Evolutionary conservation across 495 filamentous ascomycete species (phyloP).

Genomic region (Penicillium goetzii): DNA sequence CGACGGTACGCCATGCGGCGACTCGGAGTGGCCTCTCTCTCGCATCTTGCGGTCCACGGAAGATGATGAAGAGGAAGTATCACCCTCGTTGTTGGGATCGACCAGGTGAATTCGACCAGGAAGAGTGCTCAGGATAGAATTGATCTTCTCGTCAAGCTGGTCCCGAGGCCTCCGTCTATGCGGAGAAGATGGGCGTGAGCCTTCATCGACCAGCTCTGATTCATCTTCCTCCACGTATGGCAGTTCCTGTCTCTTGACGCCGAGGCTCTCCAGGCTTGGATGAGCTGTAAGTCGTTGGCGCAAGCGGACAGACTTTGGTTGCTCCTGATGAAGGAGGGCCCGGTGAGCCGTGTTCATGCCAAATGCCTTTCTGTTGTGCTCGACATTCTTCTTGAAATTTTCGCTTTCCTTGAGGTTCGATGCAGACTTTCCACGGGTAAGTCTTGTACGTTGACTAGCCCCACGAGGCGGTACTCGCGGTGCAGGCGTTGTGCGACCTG

Average conservation of each 20-base stretch:
- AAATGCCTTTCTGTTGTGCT: slow-evolving; percentile 23
- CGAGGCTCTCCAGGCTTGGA: slow-evolving; percentile 46
- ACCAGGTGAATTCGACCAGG: slow-evolving; percentile 76
- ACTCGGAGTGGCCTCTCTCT: slow-evolving; percentile 40
- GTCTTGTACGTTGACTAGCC: slow-evolving; percentile 23
- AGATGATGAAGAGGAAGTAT: slow-evolving; percentile 40
- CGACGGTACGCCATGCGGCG: slow-evolving; percentile 39
- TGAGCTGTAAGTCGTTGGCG: slow-evolving; percentile 42
- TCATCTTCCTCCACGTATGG: slow-evolving; percentile 35
- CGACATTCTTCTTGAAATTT: slow-evolving; percentile 17
- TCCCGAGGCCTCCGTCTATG: slow-evolving; percentile 56
- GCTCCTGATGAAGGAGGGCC: slow-evolving; percentile 26
- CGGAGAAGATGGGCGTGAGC: slow-evolving; percentile 41
- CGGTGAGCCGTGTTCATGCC: slow-evolving; percentile 22
- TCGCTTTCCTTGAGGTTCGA: slow-evolving; percentile 21
- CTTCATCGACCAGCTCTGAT: slow-evolving; percentile 22
- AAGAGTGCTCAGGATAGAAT: slow-evolving; percentile 77
- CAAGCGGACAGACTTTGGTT: slow-evolving; percentile 33
- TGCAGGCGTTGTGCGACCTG: slow-evolving; percentile 18
- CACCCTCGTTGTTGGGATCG: slow-evolving; percentile 36
- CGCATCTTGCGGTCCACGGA: slow-evolving; percentile 42
- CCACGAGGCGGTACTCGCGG: slow-evolving; percentile 21
- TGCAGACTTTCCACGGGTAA: slow-evolving; percentile 30
- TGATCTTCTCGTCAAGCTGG: slow-evolving; percentile 83
- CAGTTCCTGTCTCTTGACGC: slow-evolving; percentile 33